Conservation (phyloP, 1,284 basidiomycete genomes). For the Microbotryum violaceum region DNA sequence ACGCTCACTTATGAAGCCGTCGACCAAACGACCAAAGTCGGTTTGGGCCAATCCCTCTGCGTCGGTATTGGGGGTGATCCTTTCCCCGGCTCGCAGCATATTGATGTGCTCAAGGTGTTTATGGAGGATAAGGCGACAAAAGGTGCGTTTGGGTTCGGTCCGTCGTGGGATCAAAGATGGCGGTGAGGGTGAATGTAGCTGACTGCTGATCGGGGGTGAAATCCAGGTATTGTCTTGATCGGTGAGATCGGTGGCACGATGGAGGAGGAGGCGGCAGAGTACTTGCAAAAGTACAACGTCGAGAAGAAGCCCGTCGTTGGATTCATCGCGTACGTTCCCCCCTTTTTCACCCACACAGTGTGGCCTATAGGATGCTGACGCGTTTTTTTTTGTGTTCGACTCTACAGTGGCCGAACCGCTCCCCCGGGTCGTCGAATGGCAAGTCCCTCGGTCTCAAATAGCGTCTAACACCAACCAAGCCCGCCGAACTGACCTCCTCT, state of each 20-base stretch:
- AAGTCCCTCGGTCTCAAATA: not conserved
- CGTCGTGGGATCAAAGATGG: too few species aligned
- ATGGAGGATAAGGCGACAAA: constrained; percentile 87
- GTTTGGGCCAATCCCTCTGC: constrained; percentile 92
- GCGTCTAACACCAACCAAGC: too few species aligned
- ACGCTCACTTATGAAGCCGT: constrained; percentile 86
- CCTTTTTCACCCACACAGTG: too few species aligned
- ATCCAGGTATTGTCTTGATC: constrained; percentile 86
- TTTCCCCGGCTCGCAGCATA: constrained; percentile 92
- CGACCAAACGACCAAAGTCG: constrained; percentile 77
- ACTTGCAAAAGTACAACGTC: constrained; percentile 82
- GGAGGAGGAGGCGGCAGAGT: constrained; percentile 97
- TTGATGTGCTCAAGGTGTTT: constrained; percentile 95
- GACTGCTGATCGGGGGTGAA: not conserved
- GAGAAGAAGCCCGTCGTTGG: constrained; percentile 93
- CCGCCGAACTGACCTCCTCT: not conserved
- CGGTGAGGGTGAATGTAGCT: not conserved
- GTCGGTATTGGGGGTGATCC: constrained; percentile 99
- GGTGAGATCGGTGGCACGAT: constrained; percentile 98
- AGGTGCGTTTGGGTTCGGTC: constrained; percentile 45
- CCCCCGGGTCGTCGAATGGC: constrained; percentile 92
- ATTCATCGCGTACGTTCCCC: constrained; percentile 81
- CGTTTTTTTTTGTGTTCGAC: not conserved
- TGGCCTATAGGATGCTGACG: not conserved
- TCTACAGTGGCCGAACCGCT: constrained; percentile 54